Percentiles rank a stretch among this genome's conserved stretches.
Evolutionary conservation across 1,139 yeast species (phyloP).

Genomic region (Starmera stellimalicola): DNA sequence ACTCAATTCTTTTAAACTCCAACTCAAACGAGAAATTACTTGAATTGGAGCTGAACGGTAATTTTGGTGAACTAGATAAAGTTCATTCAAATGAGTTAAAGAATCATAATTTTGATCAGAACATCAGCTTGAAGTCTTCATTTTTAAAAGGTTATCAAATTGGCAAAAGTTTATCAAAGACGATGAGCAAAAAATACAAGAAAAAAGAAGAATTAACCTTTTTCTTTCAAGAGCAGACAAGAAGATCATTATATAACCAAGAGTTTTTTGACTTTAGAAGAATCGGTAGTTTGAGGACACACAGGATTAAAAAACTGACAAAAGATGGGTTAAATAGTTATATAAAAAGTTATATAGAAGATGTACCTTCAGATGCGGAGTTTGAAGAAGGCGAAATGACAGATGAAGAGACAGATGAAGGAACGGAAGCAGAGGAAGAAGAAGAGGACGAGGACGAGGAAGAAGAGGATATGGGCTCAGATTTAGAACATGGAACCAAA

Average conservation of each 20-base stretch:
- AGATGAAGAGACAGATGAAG: slow-evolving; percentile 2
- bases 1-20: background rate
- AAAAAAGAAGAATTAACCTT: background rate
- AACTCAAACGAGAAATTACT: slow-evolving; percentile 1
- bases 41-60: slow-evolving; percentile 13
- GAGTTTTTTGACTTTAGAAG: slow-evolving; percentile 4
- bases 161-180: slow-evolving; percentile 1
- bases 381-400: slow-evolving; percentile 1
- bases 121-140: slow-evolving; percentile 9
- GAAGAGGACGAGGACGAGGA: background rate
- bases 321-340: background rate
- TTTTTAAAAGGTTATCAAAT: slow-evolving; percentile 7
- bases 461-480: background rate
- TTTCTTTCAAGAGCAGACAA: background rate
- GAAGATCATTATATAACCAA: background rate
- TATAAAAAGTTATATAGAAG: background rate
- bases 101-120: slow-evolving; percentile 8
- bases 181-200: background rate
- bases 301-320: background rate
- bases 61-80: slow-evolving; percentile 13
- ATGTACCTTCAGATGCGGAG: background rate
- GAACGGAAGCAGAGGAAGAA: background rate
- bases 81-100: slow-evolving; percentile 13
- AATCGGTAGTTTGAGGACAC: slow-evolving; percentile 1
- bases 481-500: background rate